A percentile compares a stretch with the other conserved stretches of the same genome.
phyloP scores from a whole-genome alignment of 2,329 filamentous ascomycete genomes.

The Drechslera avenae region DNA sequence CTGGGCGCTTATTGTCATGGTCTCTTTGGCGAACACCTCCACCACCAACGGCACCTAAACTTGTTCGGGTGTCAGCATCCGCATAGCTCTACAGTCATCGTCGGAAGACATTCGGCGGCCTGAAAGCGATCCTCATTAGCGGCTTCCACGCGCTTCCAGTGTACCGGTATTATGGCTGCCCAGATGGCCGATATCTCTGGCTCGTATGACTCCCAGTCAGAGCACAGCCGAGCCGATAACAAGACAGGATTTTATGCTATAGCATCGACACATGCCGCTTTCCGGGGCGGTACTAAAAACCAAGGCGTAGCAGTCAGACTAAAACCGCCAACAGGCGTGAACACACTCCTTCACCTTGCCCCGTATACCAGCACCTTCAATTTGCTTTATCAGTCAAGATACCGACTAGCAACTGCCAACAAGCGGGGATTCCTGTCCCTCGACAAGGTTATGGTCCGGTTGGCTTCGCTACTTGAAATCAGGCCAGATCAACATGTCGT shows the following conservation, averaged over 20 bases:
- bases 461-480: background rate
- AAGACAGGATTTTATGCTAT: background rate
- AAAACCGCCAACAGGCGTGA: too few species aligned
- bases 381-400: too few species aligned
- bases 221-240: background rate
- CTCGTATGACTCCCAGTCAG: background rate
- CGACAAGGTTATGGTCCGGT: background rate
- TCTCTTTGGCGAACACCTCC: constrained; percentile 27
- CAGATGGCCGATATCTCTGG: background rate
- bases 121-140: constrained; percentile 2
- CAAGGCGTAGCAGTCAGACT: too few species aligned
- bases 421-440: too few species aligned
- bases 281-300: too few species aligned
- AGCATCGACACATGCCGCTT: too few species aligned
- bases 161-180: constrained; percentile 1
- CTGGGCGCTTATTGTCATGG: constrained; percentile 33
- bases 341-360: too few species aligned
- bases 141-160: constrained; percentile 5
- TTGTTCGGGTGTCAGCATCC: constrained; percentile 2
- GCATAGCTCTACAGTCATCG: background rate
- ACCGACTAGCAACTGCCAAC: too few species aligned
- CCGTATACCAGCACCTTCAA: too few species aligned
- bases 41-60: constrained; percentile 22
- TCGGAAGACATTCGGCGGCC: constrained; percentile 2
- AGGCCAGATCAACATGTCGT: background rate